Evolutionary conservation across 2,329 filamentous ascomycete genomes (phyloP).

Genomic region (Lachnum nothofagi): DNA sequence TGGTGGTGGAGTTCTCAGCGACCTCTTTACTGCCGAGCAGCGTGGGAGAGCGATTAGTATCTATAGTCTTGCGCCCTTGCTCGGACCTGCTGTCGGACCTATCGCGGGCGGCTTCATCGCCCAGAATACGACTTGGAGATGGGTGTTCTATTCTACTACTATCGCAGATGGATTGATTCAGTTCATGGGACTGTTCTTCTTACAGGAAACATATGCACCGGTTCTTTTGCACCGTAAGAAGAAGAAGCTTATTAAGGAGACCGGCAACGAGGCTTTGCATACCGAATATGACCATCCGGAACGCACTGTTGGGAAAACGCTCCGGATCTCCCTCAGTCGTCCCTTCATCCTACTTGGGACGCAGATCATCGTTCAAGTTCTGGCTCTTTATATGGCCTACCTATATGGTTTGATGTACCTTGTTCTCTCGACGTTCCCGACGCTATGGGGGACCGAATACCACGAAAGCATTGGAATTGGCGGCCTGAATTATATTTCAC

Average conservation of each 20-base stretch:
- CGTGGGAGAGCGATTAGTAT: slow-evolving; percentile 37
- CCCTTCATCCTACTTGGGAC: slow-evolving; percentile 44
- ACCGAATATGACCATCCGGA: slow-evolving; percentile 51
- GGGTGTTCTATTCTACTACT: slow-evolving; percentile 36
- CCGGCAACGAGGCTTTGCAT: slow-evolving; percentile 39
- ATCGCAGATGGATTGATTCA: slow-evolving; percentile 38
- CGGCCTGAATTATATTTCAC: slow-evolving; percentile 49
- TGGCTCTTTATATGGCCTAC: slow-evolving; percentile 47
- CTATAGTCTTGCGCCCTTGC: slow-evolving; percentile 27
- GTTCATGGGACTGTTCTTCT: slow-evolving; percentile 40
- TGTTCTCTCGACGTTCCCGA: slow-evolving; percentile 53
- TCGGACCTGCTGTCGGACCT: slow-evolving; percentile 32
- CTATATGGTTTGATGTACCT: slow-evolving; percentile 50
- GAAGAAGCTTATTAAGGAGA: slow-evolving; percentile 41
- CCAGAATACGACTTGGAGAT: slow-evolving; percentile 35
- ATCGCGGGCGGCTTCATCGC: slow-evolving; percentile 48
- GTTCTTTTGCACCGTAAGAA: slow-evolving; percentile 41
- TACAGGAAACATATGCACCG: slow-evolving; percentile 45
- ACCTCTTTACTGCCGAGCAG: slow-evolving; percentile 43
- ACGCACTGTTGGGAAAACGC: slow-evolving; percentile 29
- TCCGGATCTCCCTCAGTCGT: slow-evolving; percentile 40
- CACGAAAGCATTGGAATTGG: slow-evolving; percentile 50
- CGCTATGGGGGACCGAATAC: slow-evolving; percentile 51
- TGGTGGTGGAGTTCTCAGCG: slow-evolving; percentile 39
- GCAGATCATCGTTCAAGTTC: slow-evolving; percentile 47